Conservation (phyloP, 2,329 filamentous ascomycete genomes). For the Trichophyton verrucosum region DNA sequence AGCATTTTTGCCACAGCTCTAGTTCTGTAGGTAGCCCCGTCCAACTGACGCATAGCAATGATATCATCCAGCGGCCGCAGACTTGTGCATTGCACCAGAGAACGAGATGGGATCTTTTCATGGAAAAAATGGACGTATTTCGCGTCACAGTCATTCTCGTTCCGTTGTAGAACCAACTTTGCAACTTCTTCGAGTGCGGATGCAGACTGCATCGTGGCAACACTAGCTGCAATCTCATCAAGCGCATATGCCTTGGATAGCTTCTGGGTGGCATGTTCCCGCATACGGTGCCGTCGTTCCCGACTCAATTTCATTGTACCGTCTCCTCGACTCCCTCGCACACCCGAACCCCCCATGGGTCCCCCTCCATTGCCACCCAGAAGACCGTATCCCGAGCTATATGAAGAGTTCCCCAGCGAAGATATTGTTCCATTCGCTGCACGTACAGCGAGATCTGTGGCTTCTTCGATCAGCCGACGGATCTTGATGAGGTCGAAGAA, state of each 20-base stretch:
- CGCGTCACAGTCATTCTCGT: conserved; percentile 56
- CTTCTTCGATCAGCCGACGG: conserved; percentile 65
- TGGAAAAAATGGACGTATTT: conserved; percentile 90
- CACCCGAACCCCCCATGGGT: conserved; percentile 46
- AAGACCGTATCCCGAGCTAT: conserved; percentile 35
- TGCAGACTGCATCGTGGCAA: conserved; percentile 71
- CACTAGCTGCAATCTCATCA: conserved; percentile 72
- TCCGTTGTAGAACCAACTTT: conserved; percentile 57
- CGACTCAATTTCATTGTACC: conserved; percentile 57
- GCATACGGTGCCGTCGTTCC: conserved; percentile 65
- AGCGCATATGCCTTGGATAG: conserved; percentile 64
- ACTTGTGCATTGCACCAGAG: conserved; percentile 59
- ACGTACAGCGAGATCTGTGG: conserved; percentile 62
- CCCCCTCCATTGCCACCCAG: conserved; percentile 37
- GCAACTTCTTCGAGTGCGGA: conserved; percentile 67
- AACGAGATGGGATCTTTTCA: conserved; percentile 69
- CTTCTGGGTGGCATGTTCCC: conserved; percentile 67
- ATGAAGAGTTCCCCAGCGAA: conserved; percentile 46
- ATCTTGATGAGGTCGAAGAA: conserved; percentile 81
- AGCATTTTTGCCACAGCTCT: conserved; percentile 62
- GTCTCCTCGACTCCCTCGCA: conserved; percentile 29
- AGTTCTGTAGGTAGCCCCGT: conserved; percentile 57
- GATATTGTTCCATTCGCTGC: conserved; percentile 62
- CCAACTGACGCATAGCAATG: conserved; percentile 49
- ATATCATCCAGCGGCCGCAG: conserved; percentile 55